phyloP scores from a whole-genome alignment of 192 early-diverging fungal genomes.

The Dimargaris xerosporica region DNA sequence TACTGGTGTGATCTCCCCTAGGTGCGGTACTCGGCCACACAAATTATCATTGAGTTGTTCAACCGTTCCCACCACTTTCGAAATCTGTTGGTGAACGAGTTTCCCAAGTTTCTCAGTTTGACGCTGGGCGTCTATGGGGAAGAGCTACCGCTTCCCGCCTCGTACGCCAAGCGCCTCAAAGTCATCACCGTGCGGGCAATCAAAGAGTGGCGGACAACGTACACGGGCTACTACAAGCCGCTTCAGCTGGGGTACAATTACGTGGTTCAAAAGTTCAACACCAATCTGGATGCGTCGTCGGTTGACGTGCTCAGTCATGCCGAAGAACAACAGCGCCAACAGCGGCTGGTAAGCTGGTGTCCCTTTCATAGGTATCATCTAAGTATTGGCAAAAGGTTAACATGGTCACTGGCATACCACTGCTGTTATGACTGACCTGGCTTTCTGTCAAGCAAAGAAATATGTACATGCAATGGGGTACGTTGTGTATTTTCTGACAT shows the following conservation, averaged over 20 bases:
- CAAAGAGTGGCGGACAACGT: constrained; percentile 40
- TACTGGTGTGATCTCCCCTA: too few species aligned
- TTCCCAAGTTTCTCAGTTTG: constrained; percentile 36
- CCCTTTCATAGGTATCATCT: too few species aligned
- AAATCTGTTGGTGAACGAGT: constrained; percentile 27
- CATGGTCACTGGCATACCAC: too few species aligned
- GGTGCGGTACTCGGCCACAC: constrained; percentile 43
- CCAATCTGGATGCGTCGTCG: constrained; percentile 9
- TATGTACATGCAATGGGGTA: too few species aligned
- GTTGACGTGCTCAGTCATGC: background rate
- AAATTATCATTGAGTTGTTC: constrained; percentile 43
- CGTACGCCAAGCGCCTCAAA: constrained; percentile 32
- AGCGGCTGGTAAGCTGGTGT: too few species aligned
- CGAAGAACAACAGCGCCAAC: background rate
- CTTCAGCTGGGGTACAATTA: constrained; percentile 40
- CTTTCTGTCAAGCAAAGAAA: too few species aligned
- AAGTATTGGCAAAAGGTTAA: too few species aligned
- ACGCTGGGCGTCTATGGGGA: constrained; percentile 38
- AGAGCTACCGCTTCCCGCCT: constrained; percentile 31
- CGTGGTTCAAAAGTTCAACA: constrained; percentile 25
- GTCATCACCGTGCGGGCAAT: constrained; percentile 28
- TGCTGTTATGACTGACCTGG: too few species aligned
- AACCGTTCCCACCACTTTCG: constrained; percentile 48
- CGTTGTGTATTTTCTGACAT: too few species aligned
- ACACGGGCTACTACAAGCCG: constrained; percentile 34